Percentiles rank a stretch among this genome's conserved stretches.
Evolutionary conservation across 1,284 basidiomycete genomes (phyloP).

Genomic region (Cutaneotrichosporon cutaneum): DNA sequence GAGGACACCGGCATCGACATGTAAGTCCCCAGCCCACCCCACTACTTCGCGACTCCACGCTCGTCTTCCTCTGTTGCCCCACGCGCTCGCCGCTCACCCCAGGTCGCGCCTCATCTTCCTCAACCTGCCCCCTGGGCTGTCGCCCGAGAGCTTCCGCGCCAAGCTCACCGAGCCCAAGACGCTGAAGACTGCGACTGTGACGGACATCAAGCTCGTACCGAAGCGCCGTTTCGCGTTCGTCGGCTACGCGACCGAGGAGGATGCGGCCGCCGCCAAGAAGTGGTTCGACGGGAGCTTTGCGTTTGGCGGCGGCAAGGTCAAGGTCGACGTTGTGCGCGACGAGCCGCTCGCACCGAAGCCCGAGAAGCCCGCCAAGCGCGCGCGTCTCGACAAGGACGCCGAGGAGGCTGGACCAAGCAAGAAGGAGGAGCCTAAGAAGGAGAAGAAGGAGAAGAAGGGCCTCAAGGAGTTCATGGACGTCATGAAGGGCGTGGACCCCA

Average conservation of each 20-base stretch:
- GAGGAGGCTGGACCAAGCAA: neutral
- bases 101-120: conserved; percentile 88
- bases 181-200: conserved; percentile 58
- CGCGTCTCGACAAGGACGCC: conserved; percentile 17
- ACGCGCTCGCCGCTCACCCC: conserved; percentile 17
- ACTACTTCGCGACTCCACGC: too few species aligned
- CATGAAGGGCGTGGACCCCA: conserved; percentile 54
- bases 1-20: neutral
- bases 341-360: conserved; percentile 49
- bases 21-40: neutral
- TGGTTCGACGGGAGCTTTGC: conserved; percentile 83
- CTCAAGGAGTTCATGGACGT: conserved; percentile 58
- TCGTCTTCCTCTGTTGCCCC: too few species aligned
- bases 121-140: conserved; percentile 71
- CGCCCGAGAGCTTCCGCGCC: conserved; percentile 61
- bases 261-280: conserved; percentile 71
- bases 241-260: conserved; percentile 77
- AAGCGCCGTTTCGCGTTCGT: conserved; percentile 90
- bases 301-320: conserved; percentile 71
- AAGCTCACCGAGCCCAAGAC: conserved; percentile 48
- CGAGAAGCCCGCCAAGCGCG: conserved; percentile 31
- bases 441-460: conserved; percentile 58
- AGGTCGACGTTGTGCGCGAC: conserved; percentile 70
- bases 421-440: too few species aligned
- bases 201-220: conserved; percentile 80